Percentiles rank a stretch among this genome's conserved stretches.
These are phyloP conservation scores for Fusarium avenaceum DNA, from an alignment of 2,329 filamentous ascomycete species.

Conservation along the genomic window DNA sequence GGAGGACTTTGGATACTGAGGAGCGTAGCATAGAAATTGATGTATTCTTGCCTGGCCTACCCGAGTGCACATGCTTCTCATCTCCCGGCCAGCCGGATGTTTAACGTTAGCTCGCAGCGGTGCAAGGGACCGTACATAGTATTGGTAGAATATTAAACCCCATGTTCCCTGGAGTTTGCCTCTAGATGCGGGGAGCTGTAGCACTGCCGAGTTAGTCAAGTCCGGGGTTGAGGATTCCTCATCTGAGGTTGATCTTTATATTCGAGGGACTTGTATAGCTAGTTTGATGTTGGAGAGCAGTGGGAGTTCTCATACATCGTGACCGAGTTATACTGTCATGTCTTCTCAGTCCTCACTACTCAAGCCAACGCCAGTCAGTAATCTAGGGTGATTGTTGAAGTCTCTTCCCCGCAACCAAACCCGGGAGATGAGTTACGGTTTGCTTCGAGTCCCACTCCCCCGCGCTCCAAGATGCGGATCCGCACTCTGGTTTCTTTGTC, in stretches of 20 bases:
- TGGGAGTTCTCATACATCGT: background rate
- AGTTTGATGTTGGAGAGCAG: background rate
- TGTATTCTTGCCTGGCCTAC: background rate
- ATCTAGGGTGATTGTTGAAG: slow-evolving; percentile 1
- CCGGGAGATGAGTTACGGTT: slow-evolving; percentile 20
- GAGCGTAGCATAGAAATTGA: slow-evolving; percentile 1
- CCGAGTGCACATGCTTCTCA: slow-evolving; percentile 5
- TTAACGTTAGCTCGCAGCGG: slow-evolving; percentile 24
- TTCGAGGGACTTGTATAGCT: background rate
- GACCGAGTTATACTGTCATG: background rate
- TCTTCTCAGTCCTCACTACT: background rate
- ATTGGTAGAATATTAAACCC: background rate
- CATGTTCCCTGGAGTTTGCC: slow-evolving; percentile 19
- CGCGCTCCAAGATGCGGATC: slow-evolving; percentile 34
- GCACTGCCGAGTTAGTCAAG: slow-evolving; percentile 20
- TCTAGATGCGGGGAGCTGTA: slow-evolving; percentile 35
- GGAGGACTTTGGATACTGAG: slow-evolving; percentile 73
- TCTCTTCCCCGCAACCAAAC: slow-evolving; percentile 31
- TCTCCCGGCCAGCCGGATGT: slow-evolving; percentile 31
- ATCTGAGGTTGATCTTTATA: background rate
- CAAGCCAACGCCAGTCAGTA: background rate
- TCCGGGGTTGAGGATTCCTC: slow-evolving; percentile 30
- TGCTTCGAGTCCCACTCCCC: slow-evolving; percentile 29
- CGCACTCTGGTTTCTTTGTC: slow-evolving; percentile 21
- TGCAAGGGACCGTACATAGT: slow-evolving; percentile 19